phyloP scores from a whole-genome alignment of 1,139 yeast genomes.

The Blastobotrys petasosporus region DNA sequence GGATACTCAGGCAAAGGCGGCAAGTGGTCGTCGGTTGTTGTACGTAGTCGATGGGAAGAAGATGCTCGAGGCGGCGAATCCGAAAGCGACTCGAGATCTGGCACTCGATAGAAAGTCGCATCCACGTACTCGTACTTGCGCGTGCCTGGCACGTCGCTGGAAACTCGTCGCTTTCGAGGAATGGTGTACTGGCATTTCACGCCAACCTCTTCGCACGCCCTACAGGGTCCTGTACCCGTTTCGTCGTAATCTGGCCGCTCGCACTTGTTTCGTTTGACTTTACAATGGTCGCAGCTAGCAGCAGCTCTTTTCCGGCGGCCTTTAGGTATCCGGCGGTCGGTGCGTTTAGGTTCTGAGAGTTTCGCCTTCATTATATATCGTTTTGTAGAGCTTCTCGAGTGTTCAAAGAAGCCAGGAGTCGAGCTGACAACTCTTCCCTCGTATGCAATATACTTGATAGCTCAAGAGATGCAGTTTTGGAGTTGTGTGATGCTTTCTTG shows the following conservation, averaged over 20 bases:
- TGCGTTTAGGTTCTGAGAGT: slow-evolving; percentile 1
- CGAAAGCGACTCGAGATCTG: too few species aligned
- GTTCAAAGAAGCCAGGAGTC: too few species aligned
- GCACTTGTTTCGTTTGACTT: slow-evolving; percentile 13
- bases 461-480: too few species aligned
- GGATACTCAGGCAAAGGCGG: too few species aligned
- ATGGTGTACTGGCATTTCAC: slow-evolving; percentile 12
- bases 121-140: slow-evolving; percentile 15
- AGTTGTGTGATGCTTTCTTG: too few species aligned
- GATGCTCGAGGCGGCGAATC: too few species aligned
- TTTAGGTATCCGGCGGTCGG: slow-evolving; percentile 13
- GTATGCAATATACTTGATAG: too few species aligned
- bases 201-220: slow-evolving; percentile 7
- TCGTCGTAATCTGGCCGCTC: slow-evolving; percentile 6
- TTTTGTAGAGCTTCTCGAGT: too few species aligned
- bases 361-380: too few species aligned
- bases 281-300: slow-evolving; percentile 15
- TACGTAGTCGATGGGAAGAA: neutral
- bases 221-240: slow-evolving; percentile 7
- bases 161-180: slow-evolving; percentile 14
- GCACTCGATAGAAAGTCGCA: slow-evolving; percentile 9
- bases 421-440: too few species aligned
- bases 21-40: neutral
- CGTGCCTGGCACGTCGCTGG: slow-evolving; percentile 12
- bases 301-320: slow-evolving; percentile 14